Percentiles rank a stretch among this genome's conserved stretches.
These are phyloP conservation scores for Collybiopsis luxurians DNA, from an alignment of 768 basidiomycete species.

Conservation along the genomic window DNA sequence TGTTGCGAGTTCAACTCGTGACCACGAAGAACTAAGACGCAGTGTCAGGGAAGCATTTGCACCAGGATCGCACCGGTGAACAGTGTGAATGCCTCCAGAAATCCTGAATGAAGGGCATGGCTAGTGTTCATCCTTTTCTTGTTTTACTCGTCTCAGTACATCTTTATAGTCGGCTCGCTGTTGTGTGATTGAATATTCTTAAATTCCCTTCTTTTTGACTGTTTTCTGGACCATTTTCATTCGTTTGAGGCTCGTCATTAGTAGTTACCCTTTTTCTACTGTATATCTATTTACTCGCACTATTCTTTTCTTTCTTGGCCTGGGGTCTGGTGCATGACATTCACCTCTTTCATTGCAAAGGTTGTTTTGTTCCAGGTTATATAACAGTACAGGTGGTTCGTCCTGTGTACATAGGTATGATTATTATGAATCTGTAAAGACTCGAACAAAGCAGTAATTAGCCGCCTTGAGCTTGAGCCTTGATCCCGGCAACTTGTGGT, in stretches of 20 bases:
- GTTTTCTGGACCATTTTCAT: slow-evolving; percentile 8
- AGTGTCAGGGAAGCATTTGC: slow-evolving; percentile 83
- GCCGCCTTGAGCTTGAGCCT: too few species aligned
- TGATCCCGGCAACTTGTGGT: too few species aligned
- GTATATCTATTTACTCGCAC: not conserved
- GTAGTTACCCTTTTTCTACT: not conserved
- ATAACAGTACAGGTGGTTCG: too few species aligned
- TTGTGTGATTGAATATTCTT: slow-evolving; percentile 17
- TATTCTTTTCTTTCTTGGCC: too few species aligned
- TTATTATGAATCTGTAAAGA: not conserved
- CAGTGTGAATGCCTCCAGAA: too few species aligned
- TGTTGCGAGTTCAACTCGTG: slow-evolving; percentile 57
- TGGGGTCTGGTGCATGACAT: too few species aligned
- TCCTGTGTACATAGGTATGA: not conserved
- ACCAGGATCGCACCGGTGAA: slow-evolving; percentile 57
- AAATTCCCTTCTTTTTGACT: slow-evolving; percentile 15
- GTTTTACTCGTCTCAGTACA: not conserved
- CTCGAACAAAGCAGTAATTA: too few species aligned
- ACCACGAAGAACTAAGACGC: slow-evolving; percentile 78
- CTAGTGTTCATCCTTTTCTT: slow-evolving; percentile 9
- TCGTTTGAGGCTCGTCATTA: slow-evolving; percentile 3
- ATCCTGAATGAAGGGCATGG: not conserved
- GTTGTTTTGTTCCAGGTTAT: too few species aligned
- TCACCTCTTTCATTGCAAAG: too few species aligned
- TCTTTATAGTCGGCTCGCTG: slow-evolving; percentile 11